Conservation (phyloP, 495 filamentous ascomycete genomes). For the Trichoderma orchidacearum region DNA sequence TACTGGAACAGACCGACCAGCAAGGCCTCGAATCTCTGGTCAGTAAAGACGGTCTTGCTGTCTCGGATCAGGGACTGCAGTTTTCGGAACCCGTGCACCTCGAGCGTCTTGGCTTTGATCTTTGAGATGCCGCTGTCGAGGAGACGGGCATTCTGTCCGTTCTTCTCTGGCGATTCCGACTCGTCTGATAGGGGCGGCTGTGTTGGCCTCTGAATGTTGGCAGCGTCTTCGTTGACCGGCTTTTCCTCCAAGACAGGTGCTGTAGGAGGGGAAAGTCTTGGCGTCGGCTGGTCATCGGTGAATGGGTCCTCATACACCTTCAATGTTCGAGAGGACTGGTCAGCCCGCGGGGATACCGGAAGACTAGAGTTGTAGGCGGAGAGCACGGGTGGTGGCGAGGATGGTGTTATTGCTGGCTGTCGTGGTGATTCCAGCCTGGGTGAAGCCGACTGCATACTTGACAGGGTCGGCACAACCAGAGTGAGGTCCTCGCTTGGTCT, state of each 20-base stretch:
- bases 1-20: constrained; percentile 61
- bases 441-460: constrained; percentile 8
- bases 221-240: constrained; percentile 38
- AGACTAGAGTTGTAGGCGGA: not conserved
- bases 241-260: constrained; percentile 36
- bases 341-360: constrained; percentile 8
- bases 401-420: not conserved
- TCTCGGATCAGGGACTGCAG: constrained; percentile 68
- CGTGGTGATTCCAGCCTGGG: not conserved
- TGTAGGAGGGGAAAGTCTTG: constrained; percentile 20
- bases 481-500: constrained; percentile 37
- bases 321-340: constrained; percentile 21
- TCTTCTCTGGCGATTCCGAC: constrained; percentile 30
- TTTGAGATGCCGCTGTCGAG: constrained; percentile 66
- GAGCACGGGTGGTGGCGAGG: not conserved
- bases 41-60: constrained; percentile 40
- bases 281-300: constrained; percentile 29
- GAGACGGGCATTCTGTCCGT: constrained; percentile 38
- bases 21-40: constrained; percentile 59
- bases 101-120: constrained; percentile 55
- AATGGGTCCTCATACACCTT: constrained; percentile 51
- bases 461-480: constrained; percentile 25
- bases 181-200: constrained; percentile 4
- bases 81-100: constrained; percentile 81
- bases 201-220: constrained; percentile 16